Evolutionary conservation across 2,329 filamentous ascomycete genomes (phyloP).

Genomic region (Esteya vermicola): DNA sequence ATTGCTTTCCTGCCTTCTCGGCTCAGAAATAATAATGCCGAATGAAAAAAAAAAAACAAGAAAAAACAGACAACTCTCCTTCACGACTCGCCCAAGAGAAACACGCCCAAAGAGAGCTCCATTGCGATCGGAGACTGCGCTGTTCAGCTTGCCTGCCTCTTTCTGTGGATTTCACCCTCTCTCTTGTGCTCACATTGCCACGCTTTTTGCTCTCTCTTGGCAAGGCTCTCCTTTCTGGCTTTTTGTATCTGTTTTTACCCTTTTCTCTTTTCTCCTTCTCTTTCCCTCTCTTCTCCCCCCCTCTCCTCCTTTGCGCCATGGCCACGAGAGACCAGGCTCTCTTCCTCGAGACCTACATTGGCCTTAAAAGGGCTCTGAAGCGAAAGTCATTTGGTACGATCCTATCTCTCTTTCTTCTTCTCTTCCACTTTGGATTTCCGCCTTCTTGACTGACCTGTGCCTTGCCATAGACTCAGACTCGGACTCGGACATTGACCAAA

Average conservation of each 20-base stretch:
- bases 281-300: neutral
- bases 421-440: neutral
- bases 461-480: slow-evolving; percentile 54
- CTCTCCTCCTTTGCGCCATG: slow-evolving; percentile 4
- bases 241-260: neutral
- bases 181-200: neutral
- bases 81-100: neutral
- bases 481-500: slow-evolving; percentile 55
- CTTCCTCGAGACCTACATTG: slow-evolving; percentile 10
- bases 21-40: no score
- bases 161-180: neutral
- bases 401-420: neutral
- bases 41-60: neutral
- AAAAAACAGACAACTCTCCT: neutral
- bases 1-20: no score
- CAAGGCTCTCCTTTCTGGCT: neutral
- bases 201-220: neutral
- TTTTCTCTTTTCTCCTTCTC: neutral
- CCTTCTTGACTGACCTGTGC: neutral
- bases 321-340: slow-evolving; percentile 11
- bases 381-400: slow-evolving; percentile 11
- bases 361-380: slow-evolving; percentile 12
- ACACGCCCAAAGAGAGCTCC: no score
- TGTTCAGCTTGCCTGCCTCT: neutral
- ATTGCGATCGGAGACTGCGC: neutral